Evolutionary conservation across 2,329 filamentous ascomycete genomes (phyloP), one percentile per base, ranked within the genome.

Genomic region (Macrophomina tecta): DNA sequence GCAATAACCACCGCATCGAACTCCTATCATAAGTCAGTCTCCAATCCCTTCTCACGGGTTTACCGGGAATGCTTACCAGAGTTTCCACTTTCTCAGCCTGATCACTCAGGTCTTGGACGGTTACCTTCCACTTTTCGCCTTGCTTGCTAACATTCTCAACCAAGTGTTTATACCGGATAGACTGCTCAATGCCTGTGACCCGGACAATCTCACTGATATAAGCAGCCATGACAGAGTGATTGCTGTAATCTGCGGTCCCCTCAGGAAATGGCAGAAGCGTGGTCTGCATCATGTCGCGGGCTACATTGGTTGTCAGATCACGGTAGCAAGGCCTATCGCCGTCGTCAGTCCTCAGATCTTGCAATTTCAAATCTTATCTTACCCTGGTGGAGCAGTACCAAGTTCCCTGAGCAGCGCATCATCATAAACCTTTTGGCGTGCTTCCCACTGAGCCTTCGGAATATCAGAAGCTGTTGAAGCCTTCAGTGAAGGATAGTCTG

Each of bases 181-280:
- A 72, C 0, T 79, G 74, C 2, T 86, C 75, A 0, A 90, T 83
- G 0, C 83, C 84, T 1, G 83, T 81, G 1, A 81, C 76, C 0
- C 70, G 69, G 0, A 88, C 84, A 0, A 88, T 84, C n/a, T 84
- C 81, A 68, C 89, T 85, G 4, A 91, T 84, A 70, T 91, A 91
- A 1, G 83, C 77, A 40, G 84, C 83, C 8, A 91, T 77, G 0
- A 84, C 80, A 16, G 77, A 72, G 67, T 91, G 89, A 2, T 79
- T 83, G 4, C 89, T 85, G 68, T 86, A 86, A 16, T 87, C 85
- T 2, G 83, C 83, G 0, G 87, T 90, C 0, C 84, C 86, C 5
- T 82, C 75, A 0, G 88, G 87, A 85, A 89, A 92, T 5, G 73
- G 69, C 63, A 82, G 82, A 53, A 85, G 74, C 23, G 79, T 83